Percentiles rank a stretch among this genome's conserved stretches.
These are phyloP conservation scores for Aspergillus japonicus DNA, from an alignment of 2,329 filamentous ascomycete genomes.

Conservation along the genomic window DNA sequence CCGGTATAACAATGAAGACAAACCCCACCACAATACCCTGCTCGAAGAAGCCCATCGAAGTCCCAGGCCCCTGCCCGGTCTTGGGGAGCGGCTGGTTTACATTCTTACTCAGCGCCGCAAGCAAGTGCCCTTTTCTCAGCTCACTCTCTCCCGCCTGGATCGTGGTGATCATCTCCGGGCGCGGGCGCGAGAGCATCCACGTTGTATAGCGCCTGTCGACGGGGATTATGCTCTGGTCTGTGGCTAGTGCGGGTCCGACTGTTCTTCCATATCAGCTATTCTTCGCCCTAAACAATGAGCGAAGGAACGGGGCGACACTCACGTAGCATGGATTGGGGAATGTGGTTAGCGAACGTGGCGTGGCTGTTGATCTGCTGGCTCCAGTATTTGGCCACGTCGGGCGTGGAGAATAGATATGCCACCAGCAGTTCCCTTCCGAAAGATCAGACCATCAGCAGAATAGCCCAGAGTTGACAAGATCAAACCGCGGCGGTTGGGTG, in stretches of 20 bases:
- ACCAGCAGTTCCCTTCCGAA: background rate
- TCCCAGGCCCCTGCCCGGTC: constrained; percentile 1
- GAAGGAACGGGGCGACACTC: too few relatives aligned
- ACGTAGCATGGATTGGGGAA: background rate
- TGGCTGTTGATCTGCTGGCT: constrained; percentile 7
- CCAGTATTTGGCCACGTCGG: constrained; percentile 1
- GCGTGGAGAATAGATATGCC: background rate
- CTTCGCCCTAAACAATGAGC: too few relatives aligned
- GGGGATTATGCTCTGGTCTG: background rate
- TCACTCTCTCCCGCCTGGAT: background rate
- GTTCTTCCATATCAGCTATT: background rate
- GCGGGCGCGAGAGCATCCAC: background rate
- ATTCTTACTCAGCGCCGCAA: background rate
- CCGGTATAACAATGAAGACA: constrained; percentile 1
- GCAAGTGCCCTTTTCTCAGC: background rate
- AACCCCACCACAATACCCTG: constrained; percentile 4
- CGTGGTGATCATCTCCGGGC: background rate
- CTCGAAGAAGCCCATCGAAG: constrained; percentile 4
- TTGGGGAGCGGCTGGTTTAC: background rate
- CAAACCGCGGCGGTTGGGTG: too few relatives aligned
- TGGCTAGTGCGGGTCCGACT: constrained; percentile 4
- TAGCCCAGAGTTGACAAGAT: too few relatives aligned
- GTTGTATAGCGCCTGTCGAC: background rate
- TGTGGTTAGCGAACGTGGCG: background rate
- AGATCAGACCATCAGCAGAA: too few relatives aligned